Conservation (phyloP, 192 early-diverging fungal species). For the Coemansia sp. region DNA sequence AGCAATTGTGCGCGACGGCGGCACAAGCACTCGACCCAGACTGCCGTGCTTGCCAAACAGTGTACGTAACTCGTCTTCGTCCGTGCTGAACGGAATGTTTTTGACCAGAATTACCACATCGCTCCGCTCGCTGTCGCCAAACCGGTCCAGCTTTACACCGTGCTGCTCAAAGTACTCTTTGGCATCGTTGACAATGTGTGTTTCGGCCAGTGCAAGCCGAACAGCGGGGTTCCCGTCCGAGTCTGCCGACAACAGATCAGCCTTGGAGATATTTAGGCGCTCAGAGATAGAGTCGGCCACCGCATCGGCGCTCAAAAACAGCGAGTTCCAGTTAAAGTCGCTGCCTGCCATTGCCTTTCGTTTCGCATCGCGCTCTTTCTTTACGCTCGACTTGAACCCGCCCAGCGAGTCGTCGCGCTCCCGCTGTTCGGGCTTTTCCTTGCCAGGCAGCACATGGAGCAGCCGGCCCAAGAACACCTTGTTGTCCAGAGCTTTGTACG, state of each 20-base stretch:
- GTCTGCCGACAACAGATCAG: constrained; percentile 87
- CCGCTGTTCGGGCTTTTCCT: constrained; percentile 68
- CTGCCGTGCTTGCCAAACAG: constrained; percentile 88
- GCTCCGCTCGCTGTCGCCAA: constrained; percentile 76
- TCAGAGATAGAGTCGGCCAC: constrained; percentile 95
- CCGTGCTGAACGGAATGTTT: constrained; percentile 84
- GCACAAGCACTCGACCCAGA: constrained; percentile 86
- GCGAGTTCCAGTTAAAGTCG: constrained; percentile 94
- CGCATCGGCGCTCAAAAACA: constrained; percentile 96
- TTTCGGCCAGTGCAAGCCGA: constrained; percentile 94
- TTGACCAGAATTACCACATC: constrained; percentile 93
- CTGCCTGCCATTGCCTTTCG: constrained; percentile 72
- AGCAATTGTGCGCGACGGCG: constrained; percentile 89
- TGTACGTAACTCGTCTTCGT: constrained; percentile 75
- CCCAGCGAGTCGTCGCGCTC: constrained; percentile 53
- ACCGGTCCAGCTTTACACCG: constrained; percentile 78
- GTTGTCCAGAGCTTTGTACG: constrained; percentile 77
- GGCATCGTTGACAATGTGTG: constrained; percentile 91
- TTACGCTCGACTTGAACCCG: constrained; percentile 64
- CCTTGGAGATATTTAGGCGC: constrained; percentile 84
- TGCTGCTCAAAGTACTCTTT: constrained; percentile 87
- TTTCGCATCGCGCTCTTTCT: constrained; percentile 80
- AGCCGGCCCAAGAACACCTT: constrained; percentile 90
- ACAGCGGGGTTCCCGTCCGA: constrained; percentile 78
- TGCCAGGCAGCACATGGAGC: constrained; percentile 83